phyloP scores from a whole-genome alignment of 768 basidiomycete genomes.

The Amanita rubescens region DNA sequence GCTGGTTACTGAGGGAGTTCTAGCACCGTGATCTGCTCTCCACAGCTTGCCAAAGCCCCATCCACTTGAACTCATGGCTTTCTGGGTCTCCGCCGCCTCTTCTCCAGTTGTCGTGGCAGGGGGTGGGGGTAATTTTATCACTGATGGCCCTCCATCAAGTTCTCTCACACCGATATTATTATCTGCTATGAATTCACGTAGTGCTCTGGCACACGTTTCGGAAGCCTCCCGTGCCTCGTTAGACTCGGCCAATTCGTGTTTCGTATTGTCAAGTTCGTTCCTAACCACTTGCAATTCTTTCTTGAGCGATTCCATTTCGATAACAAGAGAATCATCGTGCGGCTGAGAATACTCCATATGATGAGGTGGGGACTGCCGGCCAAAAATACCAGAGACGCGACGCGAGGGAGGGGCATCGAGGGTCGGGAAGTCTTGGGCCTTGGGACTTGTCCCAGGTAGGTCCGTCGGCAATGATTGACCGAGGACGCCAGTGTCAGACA shows the following conservation, averaged over 20 bases:
- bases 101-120: constrained; percentile 33
- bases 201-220: constrained; percentile 73
- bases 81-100: constrained; percentile 21
- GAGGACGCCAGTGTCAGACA: constrained; percentile 51
- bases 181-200: constrained; percentile 78
- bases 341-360: not conserved
- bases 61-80: constrained; percentile 29
- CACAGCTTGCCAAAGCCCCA: constrained; percentile 68
- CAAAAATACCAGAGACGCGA: constrained; percentile 49
- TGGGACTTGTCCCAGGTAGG: constrained; percentile 29
- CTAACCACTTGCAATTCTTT: constrained; percentile 51
- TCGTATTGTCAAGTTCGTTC: constrained; percentile 53
- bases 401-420: constrained; percentile 18
- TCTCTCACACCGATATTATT: constrained; percentile 48
- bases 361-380: constrained; percentile 39
- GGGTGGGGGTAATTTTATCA: constrained; percentile 34
- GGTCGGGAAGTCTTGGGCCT: constrained; percentile 21
- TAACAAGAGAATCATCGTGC: constrained; percentile 13
- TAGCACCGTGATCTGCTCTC: constrained; percentile 17
- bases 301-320: constrained; percentile 51
- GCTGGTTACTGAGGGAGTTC: constrained; percentile 3
- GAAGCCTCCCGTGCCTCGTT: constrained; percentile 84
- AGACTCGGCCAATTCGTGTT: constrained; percentile 64
- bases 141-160: constrained; percentile 11
- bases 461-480: constrained; percentile 17